Base-by-base conservation (phyloP, 495 filamentous ascomycete genomes). In the Hypoxylon intermedium region DNA sequence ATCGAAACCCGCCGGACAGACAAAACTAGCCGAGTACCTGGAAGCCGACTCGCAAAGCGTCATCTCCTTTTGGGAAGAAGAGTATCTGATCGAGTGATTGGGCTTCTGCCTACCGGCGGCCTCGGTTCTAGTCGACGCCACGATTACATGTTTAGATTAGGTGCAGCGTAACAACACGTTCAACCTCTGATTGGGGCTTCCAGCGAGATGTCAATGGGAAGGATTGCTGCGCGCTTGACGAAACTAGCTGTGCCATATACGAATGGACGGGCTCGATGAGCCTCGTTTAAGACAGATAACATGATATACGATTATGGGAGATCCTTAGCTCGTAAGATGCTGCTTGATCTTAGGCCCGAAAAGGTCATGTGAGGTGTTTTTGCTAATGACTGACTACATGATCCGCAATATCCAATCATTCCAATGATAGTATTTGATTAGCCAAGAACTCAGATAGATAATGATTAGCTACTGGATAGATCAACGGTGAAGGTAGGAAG, bases 51-150 rank as follows among this genome's bases (percentile, higher is more conserved):
- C 68, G 28, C 18, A 63, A 6, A 45, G 52, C 16, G 63, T 82
- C 20, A 61, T 77, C 18, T 67, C 65, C 9, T 87, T 85, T 70
- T 84, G 78, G 79, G 50, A 54, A n/a, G 56, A 76, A 18, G 80
- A 82, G 63, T 72, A 66, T 65, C 36, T 68, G 23, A 56, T 69
- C 11, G 66, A 71, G 28, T 71, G 46, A 67, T 36, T 28, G 45
- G 44, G 12, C 19, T 33, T 12, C 21, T 31, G 16, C 2, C 21
- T 19, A 41, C 6, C 4, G 24, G 12, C 45, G n/a, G 24, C 26
- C 44, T 50, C 24, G 9, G 28, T 0, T n/a, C 21, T 12, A 30
- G 15, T 36, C 13, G 7, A 52, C 34, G 38, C 52, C 40, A 51
- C 15, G 11, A 23, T 53, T 54, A 36, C 40, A 42, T 43, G 24